Evolutionary conservation across 805 yeast genomes (phyloP).

Genomic region (Cyberlindnera petersonii): DNA sequence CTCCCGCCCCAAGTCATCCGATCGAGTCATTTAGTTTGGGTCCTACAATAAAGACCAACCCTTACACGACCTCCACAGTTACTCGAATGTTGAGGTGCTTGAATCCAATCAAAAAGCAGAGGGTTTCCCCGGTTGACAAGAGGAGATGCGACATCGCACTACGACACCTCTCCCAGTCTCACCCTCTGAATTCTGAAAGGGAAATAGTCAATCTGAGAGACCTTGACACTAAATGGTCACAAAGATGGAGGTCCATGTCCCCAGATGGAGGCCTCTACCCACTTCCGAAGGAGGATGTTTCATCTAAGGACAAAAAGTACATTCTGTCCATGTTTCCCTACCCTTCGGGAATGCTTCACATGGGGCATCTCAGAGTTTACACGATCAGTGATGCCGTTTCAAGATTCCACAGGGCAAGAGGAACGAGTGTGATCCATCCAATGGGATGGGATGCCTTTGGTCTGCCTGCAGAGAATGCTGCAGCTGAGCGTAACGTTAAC

Average conservation of each 20-base stretch:
- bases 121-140: no score
- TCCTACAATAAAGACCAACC: no score
- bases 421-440: slow-evolving; percentile 81
- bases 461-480: slow-evolving; percentile 97
- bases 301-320: slow-evolving; percentile 42
- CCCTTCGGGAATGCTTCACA: slow-evolving; percentile 88
- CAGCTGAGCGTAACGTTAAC: slow-evolving; percentile 74
- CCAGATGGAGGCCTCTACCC: slow-evolving; percentile 38
- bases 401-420: slow-evolving; percentile 71
- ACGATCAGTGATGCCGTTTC: slow-evolving; percentile 84
- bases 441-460: slow-evolving; percentile 99
- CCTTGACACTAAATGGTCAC: slow-evolving; percentile 50
- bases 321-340: slow-evolving; percentile 91
- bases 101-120: neutral
- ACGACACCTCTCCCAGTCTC: neutral
- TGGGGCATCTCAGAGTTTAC: slow-evolving; percentile 93
- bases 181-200: neutral
- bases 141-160: no score
- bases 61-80: no score
- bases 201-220: slow-evolving; percentile 12
- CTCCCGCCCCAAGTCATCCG: no score
- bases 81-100: neutral
- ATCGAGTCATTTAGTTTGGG: no score
- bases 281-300: slow-evolving; percentile 20
- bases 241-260: slow-evolving; percentile 40